Evolutionary conservation across 768 basidiomycete species (phyloP), one percentile per base, ranked within the genome.

Genomic region (Coprinellus micaceus): DNA sequence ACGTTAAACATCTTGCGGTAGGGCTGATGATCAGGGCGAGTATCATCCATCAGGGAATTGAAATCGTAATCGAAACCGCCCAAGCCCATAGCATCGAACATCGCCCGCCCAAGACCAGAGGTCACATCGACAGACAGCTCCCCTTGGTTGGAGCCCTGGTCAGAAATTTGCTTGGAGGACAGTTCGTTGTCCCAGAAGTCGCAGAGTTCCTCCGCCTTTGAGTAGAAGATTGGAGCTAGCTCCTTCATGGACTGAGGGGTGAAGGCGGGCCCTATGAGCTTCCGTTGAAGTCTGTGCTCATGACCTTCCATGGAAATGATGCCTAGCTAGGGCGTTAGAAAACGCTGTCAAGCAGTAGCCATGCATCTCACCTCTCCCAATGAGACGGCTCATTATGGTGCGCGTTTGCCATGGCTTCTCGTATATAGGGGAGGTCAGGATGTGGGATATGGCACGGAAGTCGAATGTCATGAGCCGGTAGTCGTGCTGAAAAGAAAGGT

Each of bases 21-120:
- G 13, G 81, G 80, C 21, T 67, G 51, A 57, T 82, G 81, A 17
- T 81, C 71, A 53, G 72, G 69, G 56, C 80, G 78, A 0, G 76
- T 71, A 61, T 82, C 80, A 50, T 77, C 74, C 47, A 76, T 67
- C 2, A 84, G 62, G 2, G 81, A 71, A 40, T 76, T 69, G 64
- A 84, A 84, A 29, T 75, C 67, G 57, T 82, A 80, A 58, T 79
- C 74, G 36, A 84, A 80, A 4, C 78, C 80, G 4, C 84, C 78
- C 9, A 84, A 69, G 10, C 84, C 85, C 47, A 87, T 83, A 11
- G 84, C 75, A 60, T 88, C 85, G 54, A 88, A 81, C 1, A 84
- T 79, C 0, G 80, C 78, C 25, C 84, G 79, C 12, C 81, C 81
- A n/a, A 84, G 64, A 80, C 82, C 86, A 54, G 78, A 77, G 22